These are phyloP conservation scores for Microdochium bolleyi DNA, from an alignment of 2,329 filamentous ascomycete species.

Conservation along the genomic window DNA sequence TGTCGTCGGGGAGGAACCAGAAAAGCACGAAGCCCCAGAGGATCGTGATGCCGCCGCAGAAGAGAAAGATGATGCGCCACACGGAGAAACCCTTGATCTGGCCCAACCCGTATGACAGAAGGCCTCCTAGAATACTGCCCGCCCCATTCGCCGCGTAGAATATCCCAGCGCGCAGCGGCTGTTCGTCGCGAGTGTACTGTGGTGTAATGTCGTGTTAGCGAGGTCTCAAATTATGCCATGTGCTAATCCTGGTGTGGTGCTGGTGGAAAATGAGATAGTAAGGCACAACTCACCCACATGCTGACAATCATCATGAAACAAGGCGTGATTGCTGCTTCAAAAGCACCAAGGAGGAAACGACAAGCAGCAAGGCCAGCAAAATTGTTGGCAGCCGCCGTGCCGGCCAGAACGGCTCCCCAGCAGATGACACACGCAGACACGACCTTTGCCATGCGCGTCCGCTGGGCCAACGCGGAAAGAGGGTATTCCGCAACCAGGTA, in stretches of 20 bases:
- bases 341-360: slow-evolving; percentile 35
- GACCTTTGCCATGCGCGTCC: slow-evolving; percentile 25
- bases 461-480: slow-evolving; percentile 23
- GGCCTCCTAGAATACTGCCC: slow-evolving; percentile 26
- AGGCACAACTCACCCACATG: slow-evolving; percentile 27
- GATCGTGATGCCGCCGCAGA: slow-evolving; percentile 33
- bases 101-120: slow-evolving; percentile 28
- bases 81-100: slow-evolving; percentile 30
- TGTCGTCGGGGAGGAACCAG: slow-evolving; percentile 32
- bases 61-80: slow-evolving; percentile 35
- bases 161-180: slow-evolving; percentile 36
- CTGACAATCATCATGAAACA: slow-evolving; percentile 41
- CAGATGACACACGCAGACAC: slow-evolving; percentile 20
- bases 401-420: slow-evolving; percentile 30
- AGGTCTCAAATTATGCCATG: background rate
- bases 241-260: background rate
- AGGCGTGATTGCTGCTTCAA: slow-evolving; percentile 38
- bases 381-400: slow-evolving; percentile 29
- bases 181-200: slow-evolving; percentile 33
- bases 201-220: background rate
- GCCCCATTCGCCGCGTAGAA: slow-evolving; percentile 23
- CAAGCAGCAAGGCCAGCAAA: slow-evolving; percentile 33
- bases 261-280: background rate
- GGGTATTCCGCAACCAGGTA: slow-evolving; percentile 19
- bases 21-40: slow-evolving; percentile 29